These are phyloP conservation scores for Ploettnerulaceae sp. DNA, from an alignment of 2,329 filamentous ascomycete species.

Conservation along the genomic window DNA sequence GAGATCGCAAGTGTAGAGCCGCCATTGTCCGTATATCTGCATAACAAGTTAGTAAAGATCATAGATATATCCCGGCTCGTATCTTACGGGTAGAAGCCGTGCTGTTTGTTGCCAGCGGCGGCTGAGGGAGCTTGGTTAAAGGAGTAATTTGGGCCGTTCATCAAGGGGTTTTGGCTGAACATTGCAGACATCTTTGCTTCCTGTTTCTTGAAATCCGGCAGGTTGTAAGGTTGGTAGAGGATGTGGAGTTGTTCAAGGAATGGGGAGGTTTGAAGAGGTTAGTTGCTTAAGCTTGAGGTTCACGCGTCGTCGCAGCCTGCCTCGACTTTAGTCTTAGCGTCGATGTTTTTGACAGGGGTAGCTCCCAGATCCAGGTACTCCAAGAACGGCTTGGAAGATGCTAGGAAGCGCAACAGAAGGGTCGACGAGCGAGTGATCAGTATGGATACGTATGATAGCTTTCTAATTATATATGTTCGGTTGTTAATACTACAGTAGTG, in stretches of 20 bases:
- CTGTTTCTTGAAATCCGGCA: conserved; percentile 6
- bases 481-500: conserved; percentile 24
- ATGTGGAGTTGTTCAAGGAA: conserved; percentile 4
- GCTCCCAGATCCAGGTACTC: conserved; percentile 10
- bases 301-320: conserved; percentile 26
- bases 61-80: background rate
- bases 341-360: conserved; percentile 29
- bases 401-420: background rate
- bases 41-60: conserved; percentile 10
- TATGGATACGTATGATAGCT: conserved; percentile 24
- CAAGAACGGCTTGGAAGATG: background rate
- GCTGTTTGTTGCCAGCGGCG: conserved; percentile 56
- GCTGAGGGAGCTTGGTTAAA: conserved; percentile 56
- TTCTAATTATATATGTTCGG: background rate
- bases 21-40: conserved; percentile 94
- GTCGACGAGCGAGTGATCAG: background rate
- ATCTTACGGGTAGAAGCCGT: conserved; percentile 87
- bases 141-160: conserved; percentile 66
- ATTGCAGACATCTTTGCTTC: conserved; percentile 53
- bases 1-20: conserved; percentile 94
- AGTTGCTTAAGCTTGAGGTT: conserved; percentile 4
- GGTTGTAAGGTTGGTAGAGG: background rate
- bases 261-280: background rate
- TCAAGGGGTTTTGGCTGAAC: conserved; percentile 65
- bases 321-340: conserved; percentile 24